Base-by-base conservation (phyloP, 2,329 filamentous ascomycete species). In the Penicillium sp. region DNA sequence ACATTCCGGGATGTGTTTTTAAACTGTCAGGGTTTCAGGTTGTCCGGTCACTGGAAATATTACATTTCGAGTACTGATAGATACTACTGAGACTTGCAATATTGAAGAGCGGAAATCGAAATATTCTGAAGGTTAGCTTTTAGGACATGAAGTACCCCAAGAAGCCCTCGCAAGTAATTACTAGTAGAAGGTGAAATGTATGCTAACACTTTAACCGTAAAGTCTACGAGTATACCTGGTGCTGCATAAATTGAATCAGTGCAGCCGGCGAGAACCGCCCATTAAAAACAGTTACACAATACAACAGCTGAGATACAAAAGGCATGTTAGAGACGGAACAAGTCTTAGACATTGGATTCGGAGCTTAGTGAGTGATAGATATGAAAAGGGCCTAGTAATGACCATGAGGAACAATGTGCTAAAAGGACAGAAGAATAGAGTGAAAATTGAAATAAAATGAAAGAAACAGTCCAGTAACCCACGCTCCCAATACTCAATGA, bases 401-500 rank as follows among this genome's bases (percentile, higher is more conserved):
- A 65, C 61, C 63, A 61, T 60, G 61, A 64, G 58, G 43, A 62
- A 61, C 52, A 53, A 68, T 63, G 62, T 67, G 60, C 65, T 67
- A 67, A 66, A 66, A 65, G 66, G 47, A 50, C 45, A 54, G 42
- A 28, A 47, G 36, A 54, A 61, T 52, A 61, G 48, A 62, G 58
- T 62, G 55, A 63, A 56, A 59, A 52, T 16, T 11, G 25, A 52
- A 58, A 62, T 62, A 61, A 53, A 63, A 59, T 61, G 57, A 64
- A 57, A 58, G 58, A 59, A 59, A 50, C 53, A 55, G 55, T 43
- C 61, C 63, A 63, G 56, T 60, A 61, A 61, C 58, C 61, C 59
- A 64, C 64, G 64, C 62, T 63, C 65, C 61, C 61, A 63, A 66
- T 65, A 64, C 56, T 65, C 57, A 56, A 65, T 68, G 62, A 64